These are phyloP conservation scores for Prunella vulgaris DNA, from an alignment of 257 asterid species.

Conservation along the genomic window DNA sequence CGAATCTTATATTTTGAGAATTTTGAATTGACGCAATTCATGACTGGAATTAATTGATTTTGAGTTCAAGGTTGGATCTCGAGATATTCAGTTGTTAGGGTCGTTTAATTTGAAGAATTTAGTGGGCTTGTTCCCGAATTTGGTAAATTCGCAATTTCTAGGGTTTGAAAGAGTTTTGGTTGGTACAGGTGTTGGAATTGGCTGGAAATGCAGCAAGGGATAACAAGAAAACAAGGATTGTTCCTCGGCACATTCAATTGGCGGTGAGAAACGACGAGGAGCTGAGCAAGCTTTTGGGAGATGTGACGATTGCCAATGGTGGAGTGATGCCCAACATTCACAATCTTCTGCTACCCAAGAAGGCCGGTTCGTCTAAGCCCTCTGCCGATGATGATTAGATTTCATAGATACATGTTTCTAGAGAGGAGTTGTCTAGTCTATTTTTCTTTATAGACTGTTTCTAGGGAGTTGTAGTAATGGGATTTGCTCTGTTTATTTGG, in stretches of 20 bases:
- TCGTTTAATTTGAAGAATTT: not conserved
- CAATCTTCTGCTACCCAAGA: constrained; percentile 73
- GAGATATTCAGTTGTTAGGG: not conserved
- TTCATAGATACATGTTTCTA: no score
- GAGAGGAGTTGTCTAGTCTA: no score
- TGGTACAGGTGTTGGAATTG: constrained; percentile 66
- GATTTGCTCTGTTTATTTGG: no score
- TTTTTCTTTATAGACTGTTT: no score
- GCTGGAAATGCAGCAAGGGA: constrained; percentile 88
- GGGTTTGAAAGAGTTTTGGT: not conserved
- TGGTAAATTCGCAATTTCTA: not conserved
- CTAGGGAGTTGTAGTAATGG: no score
- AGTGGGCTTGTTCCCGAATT: not conserved
- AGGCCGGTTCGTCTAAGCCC: constrained; percentile 59
- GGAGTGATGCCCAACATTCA: constrained; percentile 89
- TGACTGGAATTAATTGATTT: not conserved
- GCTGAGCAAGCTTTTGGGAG: constrained; percentile 69
- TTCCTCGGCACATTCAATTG: constrained; percentile 70
- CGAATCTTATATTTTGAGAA: not conserved
- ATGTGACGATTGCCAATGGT: constrained; percentile 78
- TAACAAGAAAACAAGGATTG: constrained; percentile 78
- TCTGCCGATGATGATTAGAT: constrained; percentile 56
- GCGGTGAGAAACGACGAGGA: constrained; percentile 81
- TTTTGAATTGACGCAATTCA: not conserved
- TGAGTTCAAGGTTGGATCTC: not conserved